Evolutionary conservation across 1,284 basidiomycete species (phyloP).

Genomic region (Tremellales sp.): DNA sequence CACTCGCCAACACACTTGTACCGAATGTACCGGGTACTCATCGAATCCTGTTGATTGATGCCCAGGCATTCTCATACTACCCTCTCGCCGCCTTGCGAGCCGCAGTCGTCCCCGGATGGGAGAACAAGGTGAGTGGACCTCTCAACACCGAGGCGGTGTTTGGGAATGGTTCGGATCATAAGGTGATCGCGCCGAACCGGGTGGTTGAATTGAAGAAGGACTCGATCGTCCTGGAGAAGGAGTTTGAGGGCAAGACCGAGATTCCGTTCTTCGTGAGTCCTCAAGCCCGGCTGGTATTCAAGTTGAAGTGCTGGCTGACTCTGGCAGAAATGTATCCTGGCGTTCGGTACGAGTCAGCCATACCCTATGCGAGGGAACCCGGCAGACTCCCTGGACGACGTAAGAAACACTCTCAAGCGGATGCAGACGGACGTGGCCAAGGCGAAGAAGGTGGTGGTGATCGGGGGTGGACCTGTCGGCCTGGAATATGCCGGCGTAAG

Average conservation of each 20-base stretch:
- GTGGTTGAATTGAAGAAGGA: constrained; percentile 41
- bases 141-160: constrained; percentile 41
- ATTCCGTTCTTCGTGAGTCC: constrained; percentile 45
- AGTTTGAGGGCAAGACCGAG: constrained; percentile 42
- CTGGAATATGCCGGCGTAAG: constrained; percentile 50
- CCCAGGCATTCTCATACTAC: constrained; percentile 42
- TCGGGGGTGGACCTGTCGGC: constrained; percentile 51
- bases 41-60: constrained; percentile 50
- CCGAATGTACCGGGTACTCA: constrained; percentile 42
- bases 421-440: constrained; percentile 37
- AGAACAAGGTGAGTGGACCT: constrained; percentile 38
- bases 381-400: constrained; percentile 23
- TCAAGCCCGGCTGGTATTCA: not conserved
- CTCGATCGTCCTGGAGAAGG: constrained; percentile 39
- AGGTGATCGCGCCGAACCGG: constrained; percentile 35
- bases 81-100: constrained; percentile 45
- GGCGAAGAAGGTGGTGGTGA: constrained; percentile 39
- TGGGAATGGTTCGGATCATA: constrained; percentile 26
- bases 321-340: constrained; percentile 38
- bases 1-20: constrained; percentile 36
- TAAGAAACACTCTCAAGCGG: constrained; percentile 19
- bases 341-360: constrained; percentile 41
- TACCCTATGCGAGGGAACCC: constrained; percentile 39
- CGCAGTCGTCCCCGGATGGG: constrained; percentile 48
- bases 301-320: not conserved